Conservation (phyloP, 495 filamentous ascomycete genomes). For the Penicillium verhagenii region DNA sequence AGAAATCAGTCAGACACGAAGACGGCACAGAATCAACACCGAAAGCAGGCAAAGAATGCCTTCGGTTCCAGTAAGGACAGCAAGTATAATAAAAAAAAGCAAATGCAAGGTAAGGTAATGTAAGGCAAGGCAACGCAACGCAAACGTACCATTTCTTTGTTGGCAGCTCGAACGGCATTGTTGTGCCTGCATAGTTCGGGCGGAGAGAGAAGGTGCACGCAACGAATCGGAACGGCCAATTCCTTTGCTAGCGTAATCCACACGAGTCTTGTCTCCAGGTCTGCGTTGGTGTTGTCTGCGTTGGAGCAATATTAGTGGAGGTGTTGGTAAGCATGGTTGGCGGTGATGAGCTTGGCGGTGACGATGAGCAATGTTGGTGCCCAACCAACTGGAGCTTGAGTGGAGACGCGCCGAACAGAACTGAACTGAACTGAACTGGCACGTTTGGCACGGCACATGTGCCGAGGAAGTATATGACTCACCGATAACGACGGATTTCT, state of each 20-base stretch:
- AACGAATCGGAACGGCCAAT: slow-evolving; percentile 72
- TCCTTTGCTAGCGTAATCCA: slow-evolving; percentile 76
- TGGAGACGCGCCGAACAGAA: no score
- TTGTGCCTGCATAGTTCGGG: slow-evolving; percentile 82
- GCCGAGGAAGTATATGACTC: slow-evolving; percentile 31
- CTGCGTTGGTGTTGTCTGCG: slow-evolving; percentile 90
- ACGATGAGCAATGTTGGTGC: neutral
- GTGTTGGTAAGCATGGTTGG: neutral
- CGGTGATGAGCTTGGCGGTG: neutral
- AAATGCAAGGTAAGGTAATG: neutral
- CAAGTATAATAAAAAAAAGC: no score
- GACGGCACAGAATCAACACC: neutral
- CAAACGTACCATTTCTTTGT: slow-evolving; percentile 39
- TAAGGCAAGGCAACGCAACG: no score
- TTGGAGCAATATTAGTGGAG: slow-evolving; percentile 2
- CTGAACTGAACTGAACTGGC: no score
- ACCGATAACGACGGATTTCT: slow-evolving; percentile 74
- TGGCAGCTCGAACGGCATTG: slow-evolving; percentile 76
- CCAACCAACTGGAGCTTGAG: neutral
- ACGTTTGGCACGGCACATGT: neutral
- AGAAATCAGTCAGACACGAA: slow-evolving; percentile 10
- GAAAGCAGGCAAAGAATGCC: neutral
- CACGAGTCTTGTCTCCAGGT: slow-evolving; percentile 66
- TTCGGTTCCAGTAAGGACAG: no score
- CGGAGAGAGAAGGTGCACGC: slow-evolving; percentile 77